Conservation (phyloP, 352 stramenopile genomes). For the Phytophthora multivora region DNA sequence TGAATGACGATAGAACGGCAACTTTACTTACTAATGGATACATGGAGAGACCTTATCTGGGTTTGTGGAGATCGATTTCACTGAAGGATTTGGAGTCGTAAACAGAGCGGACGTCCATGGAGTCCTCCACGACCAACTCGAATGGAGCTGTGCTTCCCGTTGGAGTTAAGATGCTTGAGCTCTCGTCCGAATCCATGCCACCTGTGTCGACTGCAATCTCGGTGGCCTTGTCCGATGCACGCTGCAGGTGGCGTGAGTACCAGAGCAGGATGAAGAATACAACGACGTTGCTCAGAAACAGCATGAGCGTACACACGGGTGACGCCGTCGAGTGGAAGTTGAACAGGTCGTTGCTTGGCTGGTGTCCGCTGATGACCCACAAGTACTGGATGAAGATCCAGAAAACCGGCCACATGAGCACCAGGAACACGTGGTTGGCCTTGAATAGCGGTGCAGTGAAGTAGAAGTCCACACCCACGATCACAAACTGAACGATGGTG, state of each 20-base stretch:
- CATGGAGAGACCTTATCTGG: conserved; percentile 17
- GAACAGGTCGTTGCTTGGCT: conserved; percentile 56
- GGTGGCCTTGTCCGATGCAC: conserved; percentile 30
- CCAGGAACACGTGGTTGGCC: conserved; percentile 63
- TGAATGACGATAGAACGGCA: neutral
- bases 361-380: conserved; percentile 61
- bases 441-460: conserved; percentile 66
- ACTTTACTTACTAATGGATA: conserved; percentile 14
- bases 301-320: conserved; percentile 34
- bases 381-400: conserved; percentile 65
- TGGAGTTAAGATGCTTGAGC: conserved; percentile 34
- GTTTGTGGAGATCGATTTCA: conserved; percentile 19
- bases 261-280: conserved; percentile 51
- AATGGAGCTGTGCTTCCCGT: conserved; percentile 38
- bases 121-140: conserved; percentile 49
- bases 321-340: conserved; percentile 62
- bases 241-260: conserved; percentile 42
- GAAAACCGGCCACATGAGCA: conserved; percentile 55
- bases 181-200: conserved; percentile 31
- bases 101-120: conserved; percentile 9
- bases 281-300: conserved; percentile 45
- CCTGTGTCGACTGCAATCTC: conserved; percentile 17
- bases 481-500: conserved; percentile 44
- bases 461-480: conserved; percentile 64
- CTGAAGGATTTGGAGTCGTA: conserved; percentile 25